Base-by-base conservation (phyloP, 495 filamentous ascomycete genomes). In the Rostrohypoxylon terebratum region DNA sequence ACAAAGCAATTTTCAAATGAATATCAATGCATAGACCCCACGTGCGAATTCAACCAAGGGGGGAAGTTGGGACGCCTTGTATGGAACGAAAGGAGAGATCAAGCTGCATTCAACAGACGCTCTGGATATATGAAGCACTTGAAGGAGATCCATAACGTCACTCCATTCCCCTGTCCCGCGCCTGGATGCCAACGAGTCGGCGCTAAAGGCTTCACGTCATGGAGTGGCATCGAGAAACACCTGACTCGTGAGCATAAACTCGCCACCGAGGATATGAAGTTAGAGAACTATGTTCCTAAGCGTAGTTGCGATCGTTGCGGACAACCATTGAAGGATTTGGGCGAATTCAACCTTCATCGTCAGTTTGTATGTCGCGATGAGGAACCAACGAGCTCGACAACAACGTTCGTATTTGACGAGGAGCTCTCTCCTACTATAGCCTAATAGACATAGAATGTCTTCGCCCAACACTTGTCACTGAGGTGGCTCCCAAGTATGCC, bases 111-210 rank as follows among this genome's bases (percentile, higher is more conserved):
- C 61, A 21, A 54, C 16, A 77, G 51, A 14, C 36, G 55, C 16
- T 73, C 75, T 2, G 77, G 79, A 0, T 79, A 75, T 57, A 73
- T 45, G 9, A 75, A 75, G 36, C 82, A 83, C 54, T 72, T 83
- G 74, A 76, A 73, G 58, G 68, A 77, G 9, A 68, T 73, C n/a
- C 81, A 83, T 42, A 48, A 79, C 8, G 65, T 75, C 20, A 78
- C 77, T 5, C 42, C 68, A 8, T 81, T 74, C 51, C 73, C 78
- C 0, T 83, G 81, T 45, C 34, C 58, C 4, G 69, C 74, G 14
- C n/a, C 44, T 23, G 76, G 73, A 23, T 83, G 82, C 48, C 75
- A 80, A 34, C 73, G 77, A 53, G 50, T 77, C 20, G 78, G 72
- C 3, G 65, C 64, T 13, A 80, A 75, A 38, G 82, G 82, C 13